Conservation (phyloP, 2,329 filamentous ascomycete species). For the Sporothrix humicola region DNA sequence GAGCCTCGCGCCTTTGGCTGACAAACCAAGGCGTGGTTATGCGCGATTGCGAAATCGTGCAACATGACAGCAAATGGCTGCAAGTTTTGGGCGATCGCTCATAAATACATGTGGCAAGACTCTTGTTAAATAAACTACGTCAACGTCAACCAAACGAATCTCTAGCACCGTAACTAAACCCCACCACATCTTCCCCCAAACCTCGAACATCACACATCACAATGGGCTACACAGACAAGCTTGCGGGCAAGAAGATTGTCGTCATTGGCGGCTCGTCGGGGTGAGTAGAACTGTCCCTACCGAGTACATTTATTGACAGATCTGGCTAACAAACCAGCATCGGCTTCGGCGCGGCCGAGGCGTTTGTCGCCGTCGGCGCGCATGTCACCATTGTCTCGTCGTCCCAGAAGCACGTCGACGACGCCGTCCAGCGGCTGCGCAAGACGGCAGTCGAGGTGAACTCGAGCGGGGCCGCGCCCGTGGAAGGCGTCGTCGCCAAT, state of each 20-base stretch:
- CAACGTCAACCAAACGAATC: too few species aligned
- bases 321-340: constrained; percentile 42
- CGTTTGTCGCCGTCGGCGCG: constrained; percentile 47
- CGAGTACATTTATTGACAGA: background rate
- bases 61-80: background rate
- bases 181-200: background rate
- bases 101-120: background rate
- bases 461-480: constrained; percentile 30
- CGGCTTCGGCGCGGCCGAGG: constrained; percentile 48
- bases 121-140: background rate
- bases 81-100: too few species aligned
- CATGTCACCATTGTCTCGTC: constrained; percentile 47
- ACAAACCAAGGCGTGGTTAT: background rate
- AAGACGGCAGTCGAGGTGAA: constrained; percentile 30
- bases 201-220: background rate
- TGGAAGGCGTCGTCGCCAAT: constrained; percentile 44
- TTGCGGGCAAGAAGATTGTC: constrained; percentile 46
- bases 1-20: constrained; percentile 2
- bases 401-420: constrained; percentile 42
- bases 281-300: constrained; percentile 36
- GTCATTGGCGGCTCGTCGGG: constrained; percentile 49
- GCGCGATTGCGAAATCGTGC: constrained; percentile 9
- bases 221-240: constrained; percentile 43
- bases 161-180: background rate
- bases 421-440: constrained; percentile 43